Evolutionary conservation across 805 yeast genomes (phyloP).

Genomic region (Ogataea saltuana): DNA sequence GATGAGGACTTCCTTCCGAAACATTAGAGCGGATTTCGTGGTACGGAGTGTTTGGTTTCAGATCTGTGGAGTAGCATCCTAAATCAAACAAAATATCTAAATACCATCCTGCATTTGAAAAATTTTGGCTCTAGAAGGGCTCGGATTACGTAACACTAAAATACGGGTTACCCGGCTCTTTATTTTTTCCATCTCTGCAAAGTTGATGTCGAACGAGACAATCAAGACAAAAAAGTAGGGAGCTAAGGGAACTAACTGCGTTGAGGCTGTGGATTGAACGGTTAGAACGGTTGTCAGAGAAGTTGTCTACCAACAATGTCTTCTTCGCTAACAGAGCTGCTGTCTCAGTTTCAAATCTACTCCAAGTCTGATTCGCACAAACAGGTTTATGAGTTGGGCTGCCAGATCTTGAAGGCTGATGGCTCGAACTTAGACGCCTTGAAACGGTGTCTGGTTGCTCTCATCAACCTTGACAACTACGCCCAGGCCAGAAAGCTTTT

Average conservation of each 20-base stretch:
- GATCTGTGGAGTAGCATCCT: background rate
- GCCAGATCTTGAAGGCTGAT: conserved; percentile 30
- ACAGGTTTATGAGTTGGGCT: conserved; percentile 36
- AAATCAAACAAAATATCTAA: background rate
- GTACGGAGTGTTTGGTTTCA: background rate
- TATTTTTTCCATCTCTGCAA: background rate
- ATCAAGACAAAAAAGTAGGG: background rate
- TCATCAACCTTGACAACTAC: conserved; percentile 61
- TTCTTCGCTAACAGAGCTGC: conserved; percentile 33
- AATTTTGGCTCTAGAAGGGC: background rate
- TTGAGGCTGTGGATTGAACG: no score
- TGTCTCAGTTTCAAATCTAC: conserved; percentile 38
- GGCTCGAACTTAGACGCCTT: conserved; percentile 34
- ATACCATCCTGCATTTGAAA: background rate
- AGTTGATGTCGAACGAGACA: conserved; percentile 1
- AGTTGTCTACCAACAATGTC: conserved; percentile 1
- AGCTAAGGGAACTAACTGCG: background rate
- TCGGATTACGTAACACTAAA: background rate
- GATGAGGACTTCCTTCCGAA: no score
- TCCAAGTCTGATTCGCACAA: conserved; percentile 38
- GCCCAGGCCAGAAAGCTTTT: conserved; percentile 47
- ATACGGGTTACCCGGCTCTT: conserved; percentile 13
- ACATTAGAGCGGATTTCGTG: background rate
- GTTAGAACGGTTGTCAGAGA: background rate
- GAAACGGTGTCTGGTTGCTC: conserved; percentile 51